Evolutionary conservation across 805 yeast species (phyloP), one percentile per base, ranked within the genome.

Genomic region (Nakazawaea holstii): DNA sequence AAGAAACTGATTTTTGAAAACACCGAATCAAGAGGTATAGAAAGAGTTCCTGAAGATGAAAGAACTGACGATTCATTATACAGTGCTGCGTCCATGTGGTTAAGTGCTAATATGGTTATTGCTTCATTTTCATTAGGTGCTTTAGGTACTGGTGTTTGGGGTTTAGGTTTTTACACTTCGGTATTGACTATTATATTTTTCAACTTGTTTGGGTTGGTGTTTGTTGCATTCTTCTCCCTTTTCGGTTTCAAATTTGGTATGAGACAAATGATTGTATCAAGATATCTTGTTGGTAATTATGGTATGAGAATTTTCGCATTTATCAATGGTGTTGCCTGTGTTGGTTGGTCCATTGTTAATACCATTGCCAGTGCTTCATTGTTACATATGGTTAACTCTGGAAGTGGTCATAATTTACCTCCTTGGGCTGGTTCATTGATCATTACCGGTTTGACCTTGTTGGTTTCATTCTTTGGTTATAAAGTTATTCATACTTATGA

Each of bases 271-370:
- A 75, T 87, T 35, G 60, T 90, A 49, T 80, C 95, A 9, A 77
- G 92, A 55, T 90, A 73, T 66, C 74, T 89, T 56, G 74, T 82
- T 52, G 97, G 97, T 53, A 80, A 84, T 65, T 62, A 70, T 30
- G 83, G 85, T 41, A 82, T 86, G 67, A 78, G 95, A 63, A 73
- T 89, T 49, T 84, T 88, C 59, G 83, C 95, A 8, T 64, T 84
- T 40, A 72, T 91, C 62, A 89, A 90, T 61, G 77, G 82, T 59
- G 65, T 91, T 52, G 91, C 96, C 27, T 87, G 96, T 76, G 79
- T 90, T 48, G 97, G 97, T 57, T 91, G 97, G 97, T 87, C 94
- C 66, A 88, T 96, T 8, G 92, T 89, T 41, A 91, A 91, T 67
- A 87, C 87, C 52, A 86, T 90, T 79, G 85, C 90, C 29, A 81